phyloP scores from a whole-genome alignment of 441 rosid species.

The Metrosideros polymorpha region DNA sequence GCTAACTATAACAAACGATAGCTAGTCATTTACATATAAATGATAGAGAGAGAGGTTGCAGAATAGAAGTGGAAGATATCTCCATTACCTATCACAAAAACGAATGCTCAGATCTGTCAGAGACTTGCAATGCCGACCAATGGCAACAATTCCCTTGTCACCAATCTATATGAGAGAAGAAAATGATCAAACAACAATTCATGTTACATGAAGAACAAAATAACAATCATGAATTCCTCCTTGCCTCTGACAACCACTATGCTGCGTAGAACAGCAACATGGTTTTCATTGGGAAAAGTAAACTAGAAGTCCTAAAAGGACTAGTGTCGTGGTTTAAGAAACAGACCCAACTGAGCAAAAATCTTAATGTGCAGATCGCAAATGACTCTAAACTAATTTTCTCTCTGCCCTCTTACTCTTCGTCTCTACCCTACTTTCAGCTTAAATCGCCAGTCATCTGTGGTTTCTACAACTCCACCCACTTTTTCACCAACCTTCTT shows the following conservation, averaged over 20 bases:
- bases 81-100: conserved; percentile 66
- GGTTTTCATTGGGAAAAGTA: not conserved
- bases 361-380: not conserved
- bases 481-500: not conserved
- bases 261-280: not conserved
- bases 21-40: not conserved
- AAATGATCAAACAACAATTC: not conserved
- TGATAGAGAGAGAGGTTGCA: not conserved
- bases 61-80: not conserved
- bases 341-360: not conserved
- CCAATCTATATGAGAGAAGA: conserved; percentile 44
- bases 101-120: conserved; percentile 80
- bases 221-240: not conserved
- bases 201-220: not conserved
- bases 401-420: not conserved
- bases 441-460: not conserved
- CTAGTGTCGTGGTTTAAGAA: not conserved
- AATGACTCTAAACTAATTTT: not conserved
- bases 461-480: not conserved
- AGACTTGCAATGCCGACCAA: conserved; percentile 69
- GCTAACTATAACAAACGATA: not conserved
- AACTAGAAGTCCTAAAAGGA: not conserved
- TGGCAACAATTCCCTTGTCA: conserved; percentile 63
- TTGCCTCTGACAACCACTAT: not conserved
- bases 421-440: not conserved